phyloP scores from a whole-genome alignment of 768 basidiomycete genomes.

The Nidularia sp. region DNA sequence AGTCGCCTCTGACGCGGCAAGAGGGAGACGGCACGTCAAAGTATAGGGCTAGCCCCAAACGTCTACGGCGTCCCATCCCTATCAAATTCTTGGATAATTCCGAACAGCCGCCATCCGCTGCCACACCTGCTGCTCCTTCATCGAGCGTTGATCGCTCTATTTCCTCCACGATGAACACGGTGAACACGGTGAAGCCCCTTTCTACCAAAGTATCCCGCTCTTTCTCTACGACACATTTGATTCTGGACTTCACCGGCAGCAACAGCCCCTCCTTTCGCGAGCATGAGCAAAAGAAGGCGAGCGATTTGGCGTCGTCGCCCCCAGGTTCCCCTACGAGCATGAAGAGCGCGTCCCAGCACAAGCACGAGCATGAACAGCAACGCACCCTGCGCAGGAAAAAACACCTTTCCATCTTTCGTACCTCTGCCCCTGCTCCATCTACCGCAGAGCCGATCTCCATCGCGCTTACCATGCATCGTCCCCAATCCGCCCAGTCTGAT shows the following conservation, averaged over 20 bases:
- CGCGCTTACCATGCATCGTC: conserved; percentile 9
- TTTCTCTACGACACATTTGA: conserved; percentile 1
- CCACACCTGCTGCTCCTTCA: background rate
- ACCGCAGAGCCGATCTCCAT: conserved; percentile 18
- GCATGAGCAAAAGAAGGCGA: too few relatives aligned
- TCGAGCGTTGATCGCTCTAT: conserved; percentile 14
- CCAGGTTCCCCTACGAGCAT: background rate
- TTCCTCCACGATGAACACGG: conserved; percentile 2
- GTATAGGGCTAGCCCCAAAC: background rate
- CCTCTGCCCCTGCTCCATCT: conserved; percentile 14
- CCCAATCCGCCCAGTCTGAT: conserved; percentile 9
- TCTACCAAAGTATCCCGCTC: background rate
- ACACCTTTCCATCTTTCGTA: conserved; percentile 24
- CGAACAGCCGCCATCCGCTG: conserved; percentile 5
- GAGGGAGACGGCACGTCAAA: too few relatives aligned
- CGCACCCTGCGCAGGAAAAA: conserved; percentile 23
- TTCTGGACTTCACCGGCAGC: conserved; percentile 8
- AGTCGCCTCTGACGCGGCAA: too few relatives aligned
- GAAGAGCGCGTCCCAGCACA: background rate
- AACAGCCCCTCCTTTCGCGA: background rate
- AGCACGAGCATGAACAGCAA: background rate
- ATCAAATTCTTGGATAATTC: conserved; percentile 4
- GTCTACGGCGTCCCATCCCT: background rate
- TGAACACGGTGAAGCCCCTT: conserved; percentile 8
- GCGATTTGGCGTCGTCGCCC: too few relatives aligned